Percentiles rank a stretch among this genome's conserved stretches.
Evolutionary conservation across 2,329 filamentous ascomycete genomes (phyloP).

Genomic region (Diaporthe citrichinensis): DNA sequence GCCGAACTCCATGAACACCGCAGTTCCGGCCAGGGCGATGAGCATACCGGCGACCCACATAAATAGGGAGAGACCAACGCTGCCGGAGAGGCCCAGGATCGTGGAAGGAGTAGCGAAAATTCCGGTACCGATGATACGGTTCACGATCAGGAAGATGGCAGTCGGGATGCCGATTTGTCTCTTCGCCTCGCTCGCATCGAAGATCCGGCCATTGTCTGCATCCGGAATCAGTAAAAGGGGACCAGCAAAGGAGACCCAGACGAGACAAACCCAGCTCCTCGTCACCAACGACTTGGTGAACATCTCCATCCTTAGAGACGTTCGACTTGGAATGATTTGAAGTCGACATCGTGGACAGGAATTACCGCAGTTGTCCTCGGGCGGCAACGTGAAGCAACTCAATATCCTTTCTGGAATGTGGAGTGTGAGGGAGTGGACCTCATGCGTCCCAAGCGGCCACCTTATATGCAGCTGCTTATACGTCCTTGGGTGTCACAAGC

Average conservation of each 20-base stretch:
- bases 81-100: conserved; percentile 76
- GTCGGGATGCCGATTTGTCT: conserved; percentile 69
- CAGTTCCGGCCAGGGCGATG: conserved; percentile 72
- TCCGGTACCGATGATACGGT: conserved; percentile 72
- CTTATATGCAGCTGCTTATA: conserved; percentile 26
- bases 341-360: neutral
- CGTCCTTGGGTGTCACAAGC: neutral
- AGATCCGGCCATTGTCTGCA: neutral
- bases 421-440: conserved; percentile 2
- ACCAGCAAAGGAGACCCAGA: neutral
- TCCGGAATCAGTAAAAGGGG: neutral
- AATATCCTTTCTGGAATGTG: neutral
- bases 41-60: conserved; percentile 76
- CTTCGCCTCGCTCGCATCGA: conserved; percentile 57
- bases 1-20: conserved; percentile 76
- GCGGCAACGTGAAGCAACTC: neutral
- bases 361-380: neutral
- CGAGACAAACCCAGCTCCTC: neutral
- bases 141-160: conserved; percentile 63
- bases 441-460: conserved; percentile 17
- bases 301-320: conserved; percentile 24
- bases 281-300: neutral
- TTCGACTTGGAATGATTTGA: conserved; percentile 16
- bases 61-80: conserved; percentile 72
- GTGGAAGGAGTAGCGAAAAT: conserved; percentile 81